Evolutionary conservation across 257 asterid genomes (phyloP), one percentile per base, ranked within the genome.

Genomic region (Salvia rosmarinus): DNA sequence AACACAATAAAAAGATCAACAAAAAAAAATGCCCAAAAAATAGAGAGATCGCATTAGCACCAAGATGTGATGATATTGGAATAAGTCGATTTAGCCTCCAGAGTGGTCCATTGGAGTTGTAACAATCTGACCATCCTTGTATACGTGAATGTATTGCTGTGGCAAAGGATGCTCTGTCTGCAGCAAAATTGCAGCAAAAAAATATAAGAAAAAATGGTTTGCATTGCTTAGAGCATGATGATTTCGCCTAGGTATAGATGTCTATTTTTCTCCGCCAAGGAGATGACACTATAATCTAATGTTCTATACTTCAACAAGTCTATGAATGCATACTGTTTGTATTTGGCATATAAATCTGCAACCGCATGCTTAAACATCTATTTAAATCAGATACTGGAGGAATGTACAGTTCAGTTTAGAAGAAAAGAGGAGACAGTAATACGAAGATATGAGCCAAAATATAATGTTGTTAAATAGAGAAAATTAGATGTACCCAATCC

Each of bases 111-210:
- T 82, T 3, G 98, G 95, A 50, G 88, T 80, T 12, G 98, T 92
- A 37, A 81, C 79, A 44, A 90, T 85, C 47, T 84, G 95, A 25
- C 95, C 96, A 69, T 92, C 95, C 82, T 79, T 88, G 81, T 83
- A 90, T 3, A 39, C 76, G 56, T 92, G 95, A 69, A 83, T 35
- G 49, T 80, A 90, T 70, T 92, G 97, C 68, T 90, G 93, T 4
- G 96, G 98, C 81, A 92, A 85, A 66, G 93, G 58, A 75, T 90
- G 97, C 78, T 92, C 97, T 70, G 80, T 95, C 98, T 92, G 84
- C 82, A 82, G 64, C 17, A 76, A 75, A 62, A 4, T 67, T 32
- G n/a, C 46, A n/a, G n/a, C n/a, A n/a, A n/a, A n/a, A n/a, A n/a
- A n/a, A n/a, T n/a, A n/a, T n/a, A n/a, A n/a, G n/a, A n/a, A n/a